These are phyloP conservation scores for Arctostaphylos glauca DNA, from an alignment of 148 eudicot species.

Conservation along the genomic window DNA sequence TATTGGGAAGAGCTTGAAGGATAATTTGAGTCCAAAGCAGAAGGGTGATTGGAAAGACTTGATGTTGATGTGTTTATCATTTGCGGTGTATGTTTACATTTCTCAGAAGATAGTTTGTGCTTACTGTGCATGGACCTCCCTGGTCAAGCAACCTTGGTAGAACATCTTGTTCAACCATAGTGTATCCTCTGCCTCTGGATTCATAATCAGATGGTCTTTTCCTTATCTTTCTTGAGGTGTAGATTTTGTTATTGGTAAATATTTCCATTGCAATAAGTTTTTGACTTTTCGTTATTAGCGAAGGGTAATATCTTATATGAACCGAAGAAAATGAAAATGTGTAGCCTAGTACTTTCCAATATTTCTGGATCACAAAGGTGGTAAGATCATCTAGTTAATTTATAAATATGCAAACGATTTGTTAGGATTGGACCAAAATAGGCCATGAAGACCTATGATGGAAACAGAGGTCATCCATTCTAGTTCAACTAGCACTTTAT, in stretches of 20 bases:
- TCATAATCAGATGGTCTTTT: not conserved
- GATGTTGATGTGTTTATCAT: conserved; percentile 77
- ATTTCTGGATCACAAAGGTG: too few relatives aligned
- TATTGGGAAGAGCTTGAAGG: conserved; percentile 45
- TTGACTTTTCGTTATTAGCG: too few relatives aligned
- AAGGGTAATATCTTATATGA: too few relatives aligned
- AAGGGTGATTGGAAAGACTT: conserved; percentile 94
- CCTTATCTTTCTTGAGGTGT: not conserved
- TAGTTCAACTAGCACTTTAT: too few relatives aligned
- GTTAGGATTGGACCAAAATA: too few relatives aligned
- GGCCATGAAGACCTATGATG: too few relatives aligned
- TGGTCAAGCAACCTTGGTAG: conserved; percentile 52
- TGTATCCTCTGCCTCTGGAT: not conserved
- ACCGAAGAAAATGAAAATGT: too few relatives aligned
- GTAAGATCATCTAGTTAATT: too few relatives aligned
- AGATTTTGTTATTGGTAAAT: not conserved
- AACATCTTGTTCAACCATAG: not conserved
- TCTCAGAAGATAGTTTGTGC: conserved; percentile 94
- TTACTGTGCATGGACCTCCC: conserved; percentile 83
- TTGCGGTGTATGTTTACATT: conserved; percentile 86
- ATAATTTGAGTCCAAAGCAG: conserved; percentile 67
- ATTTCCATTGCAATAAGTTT: too few relatives aligned
- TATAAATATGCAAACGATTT: too few relatives aligned
- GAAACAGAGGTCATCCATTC: too few relatives aligned
- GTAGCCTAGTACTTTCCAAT: too few relatives aligned